Conservation (phyloP, 495 filamentous ascomycete species). For the Parmelia sp. region DNA sequence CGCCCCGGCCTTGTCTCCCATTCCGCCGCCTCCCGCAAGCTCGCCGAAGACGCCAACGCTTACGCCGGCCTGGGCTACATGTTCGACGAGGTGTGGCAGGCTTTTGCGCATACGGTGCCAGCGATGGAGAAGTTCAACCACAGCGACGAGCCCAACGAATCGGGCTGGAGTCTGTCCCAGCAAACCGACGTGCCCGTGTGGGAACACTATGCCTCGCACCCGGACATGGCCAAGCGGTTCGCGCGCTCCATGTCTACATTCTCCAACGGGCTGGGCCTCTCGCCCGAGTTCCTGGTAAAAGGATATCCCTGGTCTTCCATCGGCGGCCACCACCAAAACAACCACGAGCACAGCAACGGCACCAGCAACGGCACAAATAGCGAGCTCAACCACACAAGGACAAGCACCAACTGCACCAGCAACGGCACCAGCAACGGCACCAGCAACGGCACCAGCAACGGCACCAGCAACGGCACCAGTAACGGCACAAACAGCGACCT, state of each 20-base stretch:
- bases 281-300: constrained; percentile 37
- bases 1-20: constrained; percentile 45
- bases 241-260: constrained; percentile 47
- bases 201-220: constrained; percentile 36
- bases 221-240: constrained; percentile 43
- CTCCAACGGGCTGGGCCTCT: constrained; percentile 43
- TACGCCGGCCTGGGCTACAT: constrained; percentile 44
- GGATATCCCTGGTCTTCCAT: constrained; percentile 40
- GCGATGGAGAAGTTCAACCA: not conserved
- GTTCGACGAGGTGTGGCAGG: constrained; percentile 23
- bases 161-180: constrained; percentile 16
- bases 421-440: no score
- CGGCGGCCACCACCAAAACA: constrained; percentile 13
- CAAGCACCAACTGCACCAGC: no score
- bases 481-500: no score
- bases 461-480: no score
- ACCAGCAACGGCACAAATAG: no score
- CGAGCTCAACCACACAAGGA: no score
- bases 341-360: not conserved
- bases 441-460: no score
- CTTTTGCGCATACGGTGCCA: constrained; percentile 9
- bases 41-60: constrained; percentile 39
- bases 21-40: constrained; percentile 41
- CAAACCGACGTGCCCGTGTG: constrained; percentile 13
- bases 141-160: not conserved